Evolutionary conservation across 305 asterid genomes (phyloP).

Genomic region (Rubia balearica): DNA sequence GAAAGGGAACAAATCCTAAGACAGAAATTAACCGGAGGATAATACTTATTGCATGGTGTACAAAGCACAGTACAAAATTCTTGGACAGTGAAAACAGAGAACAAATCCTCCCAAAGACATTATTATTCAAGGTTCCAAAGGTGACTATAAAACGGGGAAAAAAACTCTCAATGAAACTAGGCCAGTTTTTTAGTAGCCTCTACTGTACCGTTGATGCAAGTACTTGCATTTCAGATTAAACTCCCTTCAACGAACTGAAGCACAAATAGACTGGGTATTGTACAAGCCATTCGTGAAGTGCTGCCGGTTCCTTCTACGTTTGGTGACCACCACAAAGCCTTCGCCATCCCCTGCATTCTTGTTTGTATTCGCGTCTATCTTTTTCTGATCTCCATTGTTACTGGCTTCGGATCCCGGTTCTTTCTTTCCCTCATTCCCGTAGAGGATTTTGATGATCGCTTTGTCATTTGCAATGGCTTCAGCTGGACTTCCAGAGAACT

Average conservation of each 20-base stretch:
- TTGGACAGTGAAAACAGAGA: background rate
- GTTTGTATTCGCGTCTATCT: constrained; percentile 31
- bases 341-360: constrained; percentile 57
- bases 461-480: constrained; percentile 81
- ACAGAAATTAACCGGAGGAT: background rate
- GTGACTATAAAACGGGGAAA: background rate
- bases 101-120: background rate
- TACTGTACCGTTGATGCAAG: background rate
- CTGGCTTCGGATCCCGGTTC: constrained; percentile 26
- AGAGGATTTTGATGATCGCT: constrained; percentile 65
- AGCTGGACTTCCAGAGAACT: constrained; percentile 43
- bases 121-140: background rate
- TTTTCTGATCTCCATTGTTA: constrained; percentile 26
- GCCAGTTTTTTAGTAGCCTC: background rate
- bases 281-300: constrained; percentile 63
- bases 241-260: constrained; percentile 62
- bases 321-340: constrained; percentile 88
- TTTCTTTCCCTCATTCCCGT: constrained; percentile 52
- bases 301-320: constrained; percentile 78
- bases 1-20: no score
- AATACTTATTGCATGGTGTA: background rate
- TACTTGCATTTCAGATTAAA: background rate
- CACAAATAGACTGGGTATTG: constrained; percentile 77
- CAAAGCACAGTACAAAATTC: background rate
- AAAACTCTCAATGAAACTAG: background rate